Percentiles rank a stretch among this genome's conserved stretches.
Evolutionary conservation across 2,329 filamentous ascomycete species (phyloP).

Genomic region (Stagonosporopsis cucurbitacearum): DNA sequence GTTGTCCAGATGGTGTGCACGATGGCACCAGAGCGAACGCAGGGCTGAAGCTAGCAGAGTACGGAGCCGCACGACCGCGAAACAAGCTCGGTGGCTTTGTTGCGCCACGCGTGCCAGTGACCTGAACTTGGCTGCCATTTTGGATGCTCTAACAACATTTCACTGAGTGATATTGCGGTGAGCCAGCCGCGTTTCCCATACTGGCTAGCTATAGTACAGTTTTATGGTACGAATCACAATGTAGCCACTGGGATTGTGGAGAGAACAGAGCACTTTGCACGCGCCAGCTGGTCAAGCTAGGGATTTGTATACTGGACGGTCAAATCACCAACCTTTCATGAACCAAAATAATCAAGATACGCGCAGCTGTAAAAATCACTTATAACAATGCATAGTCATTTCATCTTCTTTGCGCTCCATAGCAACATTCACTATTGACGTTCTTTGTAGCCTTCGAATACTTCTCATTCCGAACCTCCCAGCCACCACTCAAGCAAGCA

Average conservation of each 20-base stretch:
- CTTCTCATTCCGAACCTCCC: conserved; percentile 8
- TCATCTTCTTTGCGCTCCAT: no score
- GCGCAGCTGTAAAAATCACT: not conserved
- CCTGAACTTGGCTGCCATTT: conserved; percentile 1
- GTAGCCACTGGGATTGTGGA: conserved; percentile 15
- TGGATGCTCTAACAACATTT: conserved; percentile 1
- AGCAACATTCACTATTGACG: not conserved
- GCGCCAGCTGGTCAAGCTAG: conserved; percentile 2
- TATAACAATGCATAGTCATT: not conserved
- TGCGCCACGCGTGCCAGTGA: not conserved
- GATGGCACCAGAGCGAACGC: not conserved
- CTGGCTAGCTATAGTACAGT: conserved; percentile 1
- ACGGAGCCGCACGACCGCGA: conserved; percentile 4
- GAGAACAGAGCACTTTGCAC: conserved; percentile 9
- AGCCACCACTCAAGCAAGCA: not conserved
- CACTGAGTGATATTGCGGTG: conserved; percentile 3
- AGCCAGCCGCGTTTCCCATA: conserved; percentile 11
- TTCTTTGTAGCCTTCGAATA: not conserved
- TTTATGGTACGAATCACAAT: conserved; percentile 10
- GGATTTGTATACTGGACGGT: not conserved
- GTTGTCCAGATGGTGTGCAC: not conserved
- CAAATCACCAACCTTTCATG: not conserved
- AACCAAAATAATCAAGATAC: not conserved
- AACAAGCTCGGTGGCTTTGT: conserved; percentile 10
- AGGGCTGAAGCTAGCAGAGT: conserved; percentile 5